Percentiles rank a stretch among this genome's conserved stretches.
These are phyloP conservation scores for Silene latifolia DNA, from an alignment of 148 eudicot species.

Conservation along the genomic window DNA sequence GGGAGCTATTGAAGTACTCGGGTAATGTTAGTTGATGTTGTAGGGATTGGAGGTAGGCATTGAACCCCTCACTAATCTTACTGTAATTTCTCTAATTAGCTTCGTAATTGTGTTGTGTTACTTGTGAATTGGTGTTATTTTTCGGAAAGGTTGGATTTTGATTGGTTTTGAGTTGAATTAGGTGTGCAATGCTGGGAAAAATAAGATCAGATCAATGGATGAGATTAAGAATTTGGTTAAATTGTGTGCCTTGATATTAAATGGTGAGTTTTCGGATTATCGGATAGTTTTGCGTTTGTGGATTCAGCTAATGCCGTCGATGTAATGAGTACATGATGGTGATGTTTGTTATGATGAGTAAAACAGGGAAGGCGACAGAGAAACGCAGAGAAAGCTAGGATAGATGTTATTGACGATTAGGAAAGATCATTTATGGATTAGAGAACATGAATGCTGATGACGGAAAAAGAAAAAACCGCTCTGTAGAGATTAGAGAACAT, in stretches of 20 bases:
- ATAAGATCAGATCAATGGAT: too few species aligned
- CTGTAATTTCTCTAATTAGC: conserved; percentile 37
- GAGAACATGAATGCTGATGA: conserved; percentile 24
- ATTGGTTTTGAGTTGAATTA: conserved; percentile 16
- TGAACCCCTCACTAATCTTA: conserved; percentile 66
- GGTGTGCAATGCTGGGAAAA: conserved; percentile 93
- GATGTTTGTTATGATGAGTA: background rate
- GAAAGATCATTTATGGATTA: conserved; percentile 54
- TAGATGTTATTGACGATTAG: conserved; percentile 52
- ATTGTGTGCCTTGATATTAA: conserved; percentile 82
- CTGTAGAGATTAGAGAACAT: conserved; percentile 22
- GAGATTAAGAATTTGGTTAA: conserved; percentile 57
- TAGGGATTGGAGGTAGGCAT: conserved; percentile 78
- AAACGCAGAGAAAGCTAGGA: too few species aligned
- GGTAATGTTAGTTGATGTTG: background rate
- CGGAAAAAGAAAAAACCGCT: conserved; percentile 17
- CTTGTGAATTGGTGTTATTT: background rate
- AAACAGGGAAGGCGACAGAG: conserved; percentile 28
- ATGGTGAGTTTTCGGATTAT: conserved; percentile 43
- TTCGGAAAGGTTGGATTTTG: background rate
- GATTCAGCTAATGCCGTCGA: too few species aligned
- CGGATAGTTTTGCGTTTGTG: too few species aligned
- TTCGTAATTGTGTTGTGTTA: background rate
- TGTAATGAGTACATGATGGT: background rate
- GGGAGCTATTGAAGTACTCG: too few species aligned